These are phyloP conservation scores for Gnaphalium uliginosum DNA, from an alignment of 129 eudicot species.

Conservation along the genomic window DNA sequence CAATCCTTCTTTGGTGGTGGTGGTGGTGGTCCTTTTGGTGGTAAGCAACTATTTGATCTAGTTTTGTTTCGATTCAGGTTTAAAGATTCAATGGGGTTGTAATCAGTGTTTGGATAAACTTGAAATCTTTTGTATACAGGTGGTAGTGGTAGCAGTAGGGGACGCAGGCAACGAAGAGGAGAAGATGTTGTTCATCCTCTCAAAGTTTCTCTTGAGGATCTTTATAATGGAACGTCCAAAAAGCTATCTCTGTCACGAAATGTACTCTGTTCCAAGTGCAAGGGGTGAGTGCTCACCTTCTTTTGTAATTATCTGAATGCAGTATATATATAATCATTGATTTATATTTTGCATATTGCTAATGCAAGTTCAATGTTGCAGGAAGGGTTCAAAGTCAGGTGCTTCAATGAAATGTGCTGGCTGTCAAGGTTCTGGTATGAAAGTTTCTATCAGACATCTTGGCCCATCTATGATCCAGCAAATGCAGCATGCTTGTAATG, in stretches of 20 bases:
- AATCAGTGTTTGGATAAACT: neutral
- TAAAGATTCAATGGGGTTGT: neutral
- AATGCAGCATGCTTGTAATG: conserved; percentile 78
- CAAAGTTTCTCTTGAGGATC: conserved; percentile 76
- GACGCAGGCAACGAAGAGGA: conserved; percentile 75
- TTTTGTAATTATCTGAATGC: neutral
- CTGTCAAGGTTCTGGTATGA: conserved; percentile 78
- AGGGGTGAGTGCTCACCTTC: conserved; percentile 46
- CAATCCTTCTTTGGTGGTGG: conserved; percentile 72
- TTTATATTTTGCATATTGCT: neutral
- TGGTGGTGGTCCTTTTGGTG: conserved; percentile 76
- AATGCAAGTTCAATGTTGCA: conserved; percentile 17
- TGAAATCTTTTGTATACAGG: conserved; percentile 19
- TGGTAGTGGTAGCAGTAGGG: conserved; percentile 79
- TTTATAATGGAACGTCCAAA: conserved; percentile 61
- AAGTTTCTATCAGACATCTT: conserved; percentile 64
- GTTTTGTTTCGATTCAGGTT: neutral
- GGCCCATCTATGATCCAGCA: conserved; percentile 87
- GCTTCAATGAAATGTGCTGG: conserved; percentile 61
- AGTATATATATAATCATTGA: neutral
- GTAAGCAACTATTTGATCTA: conserved; percentile 23
- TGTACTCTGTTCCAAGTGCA: conserved; percentile 66
- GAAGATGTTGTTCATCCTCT: conserved; percentile 81
- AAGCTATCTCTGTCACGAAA: conserved; percentile 79
- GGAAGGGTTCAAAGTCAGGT: conserved; percentile 78